Percentiles rank a stretch among this genome's conserved stretches.
phyloP scores from a whole-genome alignment of 768 basidiomycete genomes.

The Clathrus columnatus region DNA sequence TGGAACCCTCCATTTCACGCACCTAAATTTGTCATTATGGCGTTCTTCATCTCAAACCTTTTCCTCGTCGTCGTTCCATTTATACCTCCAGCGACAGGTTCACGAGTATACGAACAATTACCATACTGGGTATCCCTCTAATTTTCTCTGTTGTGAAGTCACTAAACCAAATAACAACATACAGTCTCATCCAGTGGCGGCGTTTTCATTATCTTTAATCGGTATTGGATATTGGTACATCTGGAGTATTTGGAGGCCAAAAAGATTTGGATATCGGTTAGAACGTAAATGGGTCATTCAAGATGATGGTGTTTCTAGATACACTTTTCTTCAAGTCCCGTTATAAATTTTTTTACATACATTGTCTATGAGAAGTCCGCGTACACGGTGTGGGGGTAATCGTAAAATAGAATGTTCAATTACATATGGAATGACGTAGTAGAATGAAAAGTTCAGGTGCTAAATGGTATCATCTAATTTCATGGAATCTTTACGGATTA shows the following conservation, averaged over 20 bases:
- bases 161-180: background rate
- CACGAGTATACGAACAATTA: slow-evolving; percentile 8
- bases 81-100: slow-evolving; percentile 14
- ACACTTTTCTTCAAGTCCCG: background rate
- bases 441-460: too few species aligned
- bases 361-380: background rate
- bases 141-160: background rate
- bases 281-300: slow-evolving; percentile 32
- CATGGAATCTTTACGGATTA: too few species aligned
- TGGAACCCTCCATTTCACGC: slow-evolving; percentile 10
- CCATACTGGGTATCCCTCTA: slow-evolving; percentile 13
- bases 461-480: too few species aligned
- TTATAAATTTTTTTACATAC: background rate
- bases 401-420: background rate
- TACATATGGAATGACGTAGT: too few species aligned
- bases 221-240: slow-evolving; percentile 52
- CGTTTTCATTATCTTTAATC: slow-evolving; percentile 37
- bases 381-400: background rate
- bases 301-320: slow-evolving; percentile 48
- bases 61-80: slow-evolving; percentile 18
- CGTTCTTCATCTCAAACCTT: slow-evolving; percentile 20
- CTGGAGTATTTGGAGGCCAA: slow-evolving; percentile 42
- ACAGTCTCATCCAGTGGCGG: slow-evolving; percentile 44
- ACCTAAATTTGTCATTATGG: slow-evolving; percentile 7
- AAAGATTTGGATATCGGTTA: slow-evolving; percentile 37